Conservation (phyloP, 202 grass and related monocot genomes). For the Cymbopogon flexuosus region DNA sequence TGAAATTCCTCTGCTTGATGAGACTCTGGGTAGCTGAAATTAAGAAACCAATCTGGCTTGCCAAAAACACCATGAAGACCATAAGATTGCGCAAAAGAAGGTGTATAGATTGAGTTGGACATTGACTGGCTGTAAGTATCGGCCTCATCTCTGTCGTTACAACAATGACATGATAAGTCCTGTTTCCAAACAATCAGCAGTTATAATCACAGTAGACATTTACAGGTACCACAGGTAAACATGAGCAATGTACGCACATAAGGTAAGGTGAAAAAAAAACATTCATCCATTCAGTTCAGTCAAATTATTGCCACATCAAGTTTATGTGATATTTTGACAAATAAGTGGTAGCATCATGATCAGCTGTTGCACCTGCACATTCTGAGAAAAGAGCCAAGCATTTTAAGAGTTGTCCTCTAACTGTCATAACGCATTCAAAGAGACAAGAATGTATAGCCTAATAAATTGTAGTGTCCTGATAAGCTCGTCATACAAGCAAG, state of each 20-base stretch:
- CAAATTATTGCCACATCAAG: background rate
- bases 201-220: background rate
- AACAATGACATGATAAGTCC: background rate
- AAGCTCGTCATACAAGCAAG: background rate
- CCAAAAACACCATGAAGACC: constrained; percentile 2
- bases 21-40: constrained; percentile 22
- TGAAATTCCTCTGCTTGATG: constrained; percentile 31
- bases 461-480: background rate
- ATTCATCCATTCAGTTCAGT: background rate
- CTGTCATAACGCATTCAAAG: no score
- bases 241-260: background rate
- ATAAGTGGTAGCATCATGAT: background rate
- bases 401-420: no score
- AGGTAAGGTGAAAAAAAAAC: no score
- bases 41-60: constrained; percentile 11
- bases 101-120: constrained; percentile 12
- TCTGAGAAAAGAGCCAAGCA: no score
- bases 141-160: constrained; percentile 15
- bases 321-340: background rate
- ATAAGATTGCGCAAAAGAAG: constrained; percentile 20
- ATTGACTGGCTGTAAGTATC: background rate
- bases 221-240: background rate
- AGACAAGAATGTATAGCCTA: background rate
- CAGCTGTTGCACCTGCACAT: no score
- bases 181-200: constrained; percentile 23